Evolutionary conservation across 2,329 filamentous ascomycete species (phyloP), one percentile per base, ranked within the genome.

Genomic region (Boeremia lycopersici): DNA sequence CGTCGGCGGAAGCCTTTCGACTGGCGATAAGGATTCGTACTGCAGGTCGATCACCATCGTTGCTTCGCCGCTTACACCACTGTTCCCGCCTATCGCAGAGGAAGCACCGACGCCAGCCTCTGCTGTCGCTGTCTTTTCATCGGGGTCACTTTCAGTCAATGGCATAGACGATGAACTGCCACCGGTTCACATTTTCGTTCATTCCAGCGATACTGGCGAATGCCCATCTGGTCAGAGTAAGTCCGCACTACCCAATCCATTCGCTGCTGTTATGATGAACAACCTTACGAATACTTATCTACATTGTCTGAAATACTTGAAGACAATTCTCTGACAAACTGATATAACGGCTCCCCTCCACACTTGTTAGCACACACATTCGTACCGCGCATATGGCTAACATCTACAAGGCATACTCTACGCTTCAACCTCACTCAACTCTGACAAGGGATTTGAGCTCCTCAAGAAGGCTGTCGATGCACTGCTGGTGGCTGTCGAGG

Each of bases 291-390:
- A 95, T 91, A 93, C 93, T 98, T 98, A 98, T 97, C 93, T 97
- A 98, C 93, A 97, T 98, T 98, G 92, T 90, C 93, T 93, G 93
- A 96, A 89, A 79, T 80, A 76, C 83, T 89, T 96, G 93, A 96
- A 87, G 92, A 95, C 84, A 82, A 75, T 59, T 82, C 86, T 92
- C 89, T 93, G 88, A 93, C 87, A 91, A 88, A 80, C 91, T 96
- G 91, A 96, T 86, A 42, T 31, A 69, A 78, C 77, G 80, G 75
- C 73, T 52, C 57, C 41, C 49, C 62, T 42, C 35, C 47, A n/a
- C 17, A 23, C 26, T 47, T 38, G 7, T 51, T 48, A 51, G 41
- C 38, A 42, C 23, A 45, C 26, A 9, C 28, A 46, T 40, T 11
- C 55, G n/a, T 41, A 36, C 15, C 15, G 12, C 44, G 60, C 54